phyloP scores from a whole-genome alignment of 129 eudicot species.

The Flaveria linearis region DNA sequence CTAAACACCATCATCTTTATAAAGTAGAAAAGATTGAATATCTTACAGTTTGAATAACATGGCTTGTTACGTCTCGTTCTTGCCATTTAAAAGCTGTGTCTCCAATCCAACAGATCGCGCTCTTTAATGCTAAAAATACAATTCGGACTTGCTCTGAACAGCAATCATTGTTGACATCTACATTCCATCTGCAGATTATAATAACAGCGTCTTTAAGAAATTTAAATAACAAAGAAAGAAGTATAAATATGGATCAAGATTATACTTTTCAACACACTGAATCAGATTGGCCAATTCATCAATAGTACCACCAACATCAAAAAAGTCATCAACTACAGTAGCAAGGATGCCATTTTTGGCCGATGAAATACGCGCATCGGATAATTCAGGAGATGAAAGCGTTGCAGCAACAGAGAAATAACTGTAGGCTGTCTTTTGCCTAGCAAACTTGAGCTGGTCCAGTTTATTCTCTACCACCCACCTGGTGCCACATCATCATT shows the following conservation, averaged over 20 bases:
- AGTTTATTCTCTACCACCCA: slow-evolving; percentile 69
- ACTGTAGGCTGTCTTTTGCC: slow-evolving; percentile 74
- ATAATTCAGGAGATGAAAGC: slow-evolving; percentile 57
- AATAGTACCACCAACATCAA: slow-evolving; percentile 76
- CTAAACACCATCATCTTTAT: background rate
- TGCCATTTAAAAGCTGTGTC: slow-evolving; percentile 60
- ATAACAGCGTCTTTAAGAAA: background rate
- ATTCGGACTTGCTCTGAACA: slow-evolving; percentile 75
- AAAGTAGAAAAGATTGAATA: background rate
- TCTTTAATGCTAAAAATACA: slow-evolving; percentile 68
- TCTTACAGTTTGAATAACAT: slow-evolving; percentile 72
- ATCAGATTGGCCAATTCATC: slow-evolving; percentile 67
- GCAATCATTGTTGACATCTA: slow-evolving; percentile 48
- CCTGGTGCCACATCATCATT: slow-evolving; percentile 45
- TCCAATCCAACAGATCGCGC: slow-evolving; percentile 59
- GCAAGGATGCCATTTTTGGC: slow-evolving; percentile 72
- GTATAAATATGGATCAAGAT: background rate
- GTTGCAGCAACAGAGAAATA: slow-evolving; percentile 82
- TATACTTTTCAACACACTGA: slow-evolving; percentile 51
- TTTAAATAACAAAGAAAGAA: slow-evolving; percentile 8
- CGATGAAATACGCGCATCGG: slow-evolving; percentile 89
- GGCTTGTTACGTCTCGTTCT: slow-evolving; percentile 57
- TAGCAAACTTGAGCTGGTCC: slow-evolving; percentile 63
- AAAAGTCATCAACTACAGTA: slow-evolving; percentile 82
- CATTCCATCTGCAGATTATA: slow-evolving; percentile 70